Percentiles rank a stretch among this genome's conserved stretches.
phyloP scores from a whole-genome alignment of 2,329 filamentous ascomycete species.

The Diaporthe sp. region DNA sequence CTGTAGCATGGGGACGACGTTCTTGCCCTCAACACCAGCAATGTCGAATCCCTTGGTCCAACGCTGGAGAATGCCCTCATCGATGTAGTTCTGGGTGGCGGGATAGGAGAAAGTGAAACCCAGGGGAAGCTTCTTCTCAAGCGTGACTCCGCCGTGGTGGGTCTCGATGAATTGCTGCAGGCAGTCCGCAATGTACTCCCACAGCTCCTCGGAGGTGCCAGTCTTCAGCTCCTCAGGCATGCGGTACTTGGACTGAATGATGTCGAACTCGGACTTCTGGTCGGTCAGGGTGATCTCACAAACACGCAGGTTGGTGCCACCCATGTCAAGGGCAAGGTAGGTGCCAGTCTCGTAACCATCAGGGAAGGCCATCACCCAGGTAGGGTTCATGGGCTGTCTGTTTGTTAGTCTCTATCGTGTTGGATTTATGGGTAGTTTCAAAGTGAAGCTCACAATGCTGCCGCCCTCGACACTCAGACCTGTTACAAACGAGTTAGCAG shows the following conservation, averaged over 20 bases:
- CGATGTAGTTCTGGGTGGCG: conserved; percentile 91
- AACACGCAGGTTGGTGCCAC: conserved; percentile 94
- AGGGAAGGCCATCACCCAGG: conserved; percentile 93
- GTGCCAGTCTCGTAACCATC: conserved; percentile 89
- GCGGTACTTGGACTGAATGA: conserved; percentile 95
- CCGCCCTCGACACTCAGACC: conserved; percentile 89
- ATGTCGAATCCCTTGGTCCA: conserved; percentile 99
- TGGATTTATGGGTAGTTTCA: too few relatives aligned
- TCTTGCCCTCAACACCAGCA: conserved; percentile 87
- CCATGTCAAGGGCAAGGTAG: conserved; percentile 93
- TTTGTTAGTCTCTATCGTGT: conserved; percentile 15
- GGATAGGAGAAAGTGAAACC: conserved; percentile 98
- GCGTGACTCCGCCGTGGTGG: conserved; percentile 77
- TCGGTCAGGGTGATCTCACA: conserved; percentile 93
- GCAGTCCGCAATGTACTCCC: conserved; percentile 95
- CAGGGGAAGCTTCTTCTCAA: conserved; percentile 77
- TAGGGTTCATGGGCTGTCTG: conserved; percentile 94
- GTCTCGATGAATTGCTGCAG: conserved; percentile 90
- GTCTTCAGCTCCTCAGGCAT: conserved; percentile 95
- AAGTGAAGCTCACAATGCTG: conserved; percentile 80
- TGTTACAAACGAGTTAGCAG: conserved; percentile 49
- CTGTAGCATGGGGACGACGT: conserved; percentile 91
- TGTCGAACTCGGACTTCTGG: conserved; percentile 90
- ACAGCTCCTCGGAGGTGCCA: conserved; percentile 85
- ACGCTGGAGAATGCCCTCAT: conserved; percentile 90